Evolutionary conservation across 352 stramenopile species (phyloP).

Genomic region (Globisporangium cystogenes): DNA sequence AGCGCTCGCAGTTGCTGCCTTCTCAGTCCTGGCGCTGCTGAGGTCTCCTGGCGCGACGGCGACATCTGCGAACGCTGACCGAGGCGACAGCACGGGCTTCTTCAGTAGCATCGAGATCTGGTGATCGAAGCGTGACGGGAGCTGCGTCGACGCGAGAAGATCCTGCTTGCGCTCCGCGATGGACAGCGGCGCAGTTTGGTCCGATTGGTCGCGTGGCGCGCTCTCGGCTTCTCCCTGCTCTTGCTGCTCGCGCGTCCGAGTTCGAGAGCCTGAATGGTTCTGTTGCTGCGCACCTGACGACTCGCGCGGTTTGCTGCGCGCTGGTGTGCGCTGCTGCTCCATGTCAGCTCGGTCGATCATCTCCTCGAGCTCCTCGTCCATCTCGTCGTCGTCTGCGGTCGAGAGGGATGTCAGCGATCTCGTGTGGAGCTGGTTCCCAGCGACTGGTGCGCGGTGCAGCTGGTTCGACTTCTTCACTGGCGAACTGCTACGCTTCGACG

Average conservation of each 20-base stretch:
- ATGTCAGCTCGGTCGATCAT: conserved; percentile 52
- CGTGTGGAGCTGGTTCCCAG: conserved; percentile 7
- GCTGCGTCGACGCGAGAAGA: conserved; percentile 16
- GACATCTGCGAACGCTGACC: conserved; percentile 16
- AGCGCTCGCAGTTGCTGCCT: not conserved
- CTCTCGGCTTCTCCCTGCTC: not conserved
- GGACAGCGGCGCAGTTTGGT: not conserved
- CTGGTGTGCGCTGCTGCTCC: conserved; percentile 13
- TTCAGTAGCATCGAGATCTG: conserved; percentile 45
- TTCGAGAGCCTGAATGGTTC: not conserved
- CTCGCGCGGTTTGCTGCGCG: not conserved
- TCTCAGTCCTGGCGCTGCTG: not conserved
- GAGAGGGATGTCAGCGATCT: conserved; percentile 30
- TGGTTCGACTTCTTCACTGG: not conserved
- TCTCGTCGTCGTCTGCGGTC: conserved; percentile 44
- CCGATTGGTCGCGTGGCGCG: not conserved
- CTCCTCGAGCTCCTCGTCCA: conserved; percentile 63
- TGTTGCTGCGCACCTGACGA: too few species aligned
- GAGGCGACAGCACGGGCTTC: conserved; percentile 42
- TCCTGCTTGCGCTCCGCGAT: conserved; percentile 24
- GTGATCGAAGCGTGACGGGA: conserved; percentile 25
- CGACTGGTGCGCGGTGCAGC: not conserved
- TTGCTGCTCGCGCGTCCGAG: not conserved
- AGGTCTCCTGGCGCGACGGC: too few species aligned
- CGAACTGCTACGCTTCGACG: not conserved